Percentiles rank a stretch among this genome's conserved stretches.
Evolutionary conservation across 73 alveolate genomes (phyloP).

Genomic region (Halteria grandinella): DNA sequence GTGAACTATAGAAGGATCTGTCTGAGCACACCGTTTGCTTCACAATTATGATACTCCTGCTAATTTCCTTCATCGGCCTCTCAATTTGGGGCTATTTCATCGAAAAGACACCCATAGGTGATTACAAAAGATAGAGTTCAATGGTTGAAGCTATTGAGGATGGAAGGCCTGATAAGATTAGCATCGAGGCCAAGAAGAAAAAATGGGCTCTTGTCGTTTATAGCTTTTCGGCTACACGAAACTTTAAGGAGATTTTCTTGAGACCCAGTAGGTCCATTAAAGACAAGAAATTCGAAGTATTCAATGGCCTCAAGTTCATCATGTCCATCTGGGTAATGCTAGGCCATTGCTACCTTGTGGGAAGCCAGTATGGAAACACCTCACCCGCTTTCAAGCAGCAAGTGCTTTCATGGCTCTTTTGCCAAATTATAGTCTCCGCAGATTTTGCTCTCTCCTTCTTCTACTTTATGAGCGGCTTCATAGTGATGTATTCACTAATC

Average conservation of each 20-base stretch:
- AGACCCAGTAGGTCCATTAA: conserved; percentile 7
- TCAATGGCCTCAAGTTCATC: conserved; percentile 29
- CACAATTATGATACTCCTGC: neutral
- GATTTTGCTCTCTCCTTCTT: conserved; percentile 32
- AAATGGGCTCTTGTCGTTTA: conserved; percentile 49
- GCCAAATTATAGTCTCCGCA: conserved; percentile 9
- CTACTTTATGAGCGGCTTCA: conserved; percentile 26
- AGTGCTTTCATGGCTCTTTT: conserved; percentile 15
- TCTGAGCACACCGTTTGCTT: too few relatives aligned
- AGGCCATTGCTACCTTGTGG: conserved; percentile 45
- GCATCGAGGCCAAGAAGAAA: conserved; percentile 32
- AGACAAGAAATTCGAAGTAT: conserved; percentile 42
- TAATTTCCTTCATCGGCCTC: conserved; percentile 10
- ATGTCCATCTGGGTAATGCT: conserved; percentile 45
- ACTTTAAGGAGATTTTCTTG: conserved; percentile 34
- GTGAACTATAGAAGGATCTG: too few relatives aligned
- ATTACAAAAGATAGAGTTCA: conserved; percentile 31
- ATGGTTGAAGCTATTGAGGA: conserved; percentile 42
- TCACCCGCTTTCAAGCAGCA: neutral
- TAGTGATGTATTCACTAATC: conserved; percentile 22
- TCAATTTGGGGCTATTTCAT: conserved; percentile 37
- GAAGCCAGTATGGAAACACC: conserved; percentile 32
- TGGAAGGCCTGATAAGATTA: neutral
- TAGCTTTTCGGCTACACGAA: conserved; percentile 25
- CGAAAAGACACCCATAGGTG: conserved; percentile 14